Percentiles rank a stretch among this genome's conserved stretches.
Conservation (phyloP, 2,329 filamentous ascomycete genomes). For the Colletotrichum tropicale region DNA sequence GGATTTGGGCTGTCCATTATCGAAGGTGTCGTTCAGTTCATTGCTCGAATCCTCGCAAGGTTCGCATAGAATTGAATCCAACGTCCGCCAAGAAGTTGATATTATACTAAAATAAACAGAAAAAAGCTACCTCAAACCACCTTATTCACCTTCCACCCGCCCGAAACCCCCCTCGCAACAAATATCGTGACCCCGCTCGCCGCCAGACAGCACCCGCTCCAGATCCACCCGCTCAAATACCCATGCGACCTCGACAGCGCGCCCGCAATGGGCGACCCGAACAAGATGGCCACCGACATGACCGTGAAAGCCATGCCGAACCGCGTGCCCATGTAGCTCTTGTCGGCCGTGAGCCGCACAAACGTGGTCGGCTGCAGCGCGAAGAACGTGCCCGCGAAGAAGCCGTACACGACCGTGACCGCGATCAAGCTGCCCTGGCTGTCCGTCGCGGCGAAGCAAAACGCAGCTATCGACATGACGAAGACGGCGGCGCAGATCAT, state of each 20-base stretch:
- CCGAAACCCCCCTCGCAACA: background rate
- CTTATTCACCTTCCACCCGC: constrained; percentile 10
- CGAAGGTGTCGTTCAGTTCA: background rate
- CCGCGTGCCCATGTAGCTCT: constrained; percentile 38
- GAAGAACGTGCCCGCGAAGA: constrained; percentile 37
- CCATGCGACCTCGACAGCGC: constrained; percentile 24
- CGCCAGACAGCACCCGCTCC: constrained; percentile 13
- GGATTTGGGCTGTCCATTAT: background rate
- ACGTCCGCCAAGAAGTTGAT: background rate
- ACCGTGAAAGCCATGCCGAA: constrained; percentile 40
- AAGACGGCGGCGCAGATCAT: constrained; percentile 10
- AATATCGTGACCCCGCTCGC: background rate
- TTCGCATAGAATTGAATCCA: background rate
- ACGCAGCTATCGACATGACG: constrained; percentile 23
- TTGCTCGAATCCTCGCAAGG: background rate
- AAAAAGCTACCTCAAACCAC: background rate
- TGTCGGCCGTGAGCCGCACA: constrained; percentile 33
- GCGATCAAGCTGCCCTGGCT: constrained; percentile 15
- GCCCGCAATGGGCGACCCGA: constrained; percentile 35
- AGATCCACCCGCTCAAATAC: constrained; percentile 18
- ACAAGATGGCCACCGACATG: constrained; percentile 31
- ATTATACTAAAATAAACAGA: background rate
- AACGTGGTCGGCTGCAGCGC: constrained; percentile 40
- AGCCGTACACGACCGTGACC: constrained; percentile 20
- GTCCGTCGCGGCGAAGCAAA: background rate